Percentiles rank a stretch among this genome's conserved stretches.
Evolutionary conservation across 495 filamentous ascomycete species (phyloP).

Genomic region (Neurospora sublineolata): DNA sequence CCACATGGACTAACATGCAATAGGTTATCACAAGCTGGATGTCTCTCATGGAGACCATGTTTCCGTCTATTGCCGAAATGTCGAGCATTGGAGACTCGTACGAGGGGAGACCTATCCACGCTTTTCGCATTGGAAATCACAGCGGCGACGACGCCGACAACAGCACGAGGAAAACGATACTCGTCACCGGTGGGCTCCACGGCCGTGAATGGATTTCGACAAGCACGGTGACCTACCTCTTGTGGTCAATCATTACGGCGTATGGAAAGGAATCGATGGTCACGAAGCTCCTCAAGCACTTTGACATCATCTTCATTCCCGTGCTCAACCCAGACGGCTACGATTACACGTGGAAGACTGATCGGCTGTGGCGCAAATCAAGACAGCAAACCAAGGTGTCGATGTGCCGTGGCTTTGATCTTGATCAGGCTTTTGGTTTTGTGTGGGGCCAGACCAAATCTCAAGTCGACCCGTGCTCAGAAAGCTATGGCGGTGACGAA

Average conservation of each 20-base stretch:
- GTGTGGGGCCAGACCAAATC: constrained; percentile 63
- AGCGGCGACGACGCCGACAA: constrained; percentile 27
- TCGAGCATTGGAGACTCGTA: constrained; percentile 69
- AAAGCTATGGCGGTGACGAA: constrained; percentile 73
- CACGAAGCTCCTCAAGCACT: constrained; percentile 64
- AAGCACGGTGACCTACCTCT: constrained; percentile 80
- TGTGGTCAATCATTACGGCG: constrained; percentile 76
- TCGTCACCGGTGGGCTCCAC: constrained; percentile 77
- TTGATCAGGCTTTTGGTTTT: constrained; percentile 77
- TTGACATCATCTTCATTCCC: constrained; percentile 79
- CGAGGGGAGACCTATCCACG: constrained; percentile 77
- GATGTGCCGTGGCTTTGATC: constrained; percentile 78
- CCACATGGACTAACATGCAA: background rate
- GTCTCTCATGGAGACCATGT: constrained; percentile 78
- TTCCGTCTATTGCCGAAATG: constrained; percentile 62
- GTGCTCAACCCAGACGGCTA: constrained; percentile 91
- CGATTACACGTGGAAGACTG: constrained; percentile 81
- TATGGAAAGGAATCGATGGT: constrained; percentile 58
- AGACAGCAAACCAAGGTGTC: constrained; percentile 71
- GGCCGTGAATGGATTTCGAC: constrained; percentile 95
- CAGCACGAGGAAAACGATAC: constrained; percentile 54
- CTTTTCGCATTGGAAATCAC: constrained; percentile 63
- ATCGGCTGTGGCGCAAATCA: constrained; percentile 94
- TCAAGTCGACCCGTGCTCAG: constrained; percentile 76
- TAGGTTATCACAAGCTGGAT: constrained; percentile 60